A percentile compares a stretch with the other conserved stretches of the same genome.
Evolutionary conservation across 352 stramenopile genomes (phyloP).

Genomic region (Pythium coloratum): DNA sequence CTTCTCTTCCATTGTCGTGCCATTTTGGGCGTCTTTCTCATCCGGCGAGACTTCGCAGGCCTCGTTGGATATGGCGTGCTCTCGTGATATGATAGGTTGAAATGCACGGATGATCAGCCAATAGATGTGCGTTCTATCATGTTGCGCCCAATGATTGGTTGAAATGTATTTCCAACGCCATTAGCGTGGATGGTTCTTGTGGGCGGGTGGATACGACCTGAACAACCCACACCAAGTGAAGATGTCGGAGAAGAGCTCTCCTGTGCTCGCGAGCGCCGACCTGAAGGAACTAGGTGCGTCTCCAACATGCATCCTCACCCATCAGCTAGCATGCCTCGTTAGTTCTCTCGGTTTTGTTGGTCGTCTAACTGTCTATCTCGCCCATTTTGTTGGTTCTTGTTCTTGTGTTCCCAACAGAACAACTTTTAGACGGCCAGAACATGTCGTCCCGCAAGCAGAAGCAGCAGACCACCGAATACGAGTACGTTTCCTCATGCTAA

Average conservation of each 20-base stretch:
- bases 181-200: conserved; percentile 24
- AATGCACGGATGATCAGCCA: neutral
- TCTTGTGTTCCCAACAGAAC: neutral
- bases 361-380: neutral
- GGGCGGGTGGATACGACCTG: neutral
- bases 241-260: conserved; percentile 21
- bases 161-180: neutral
- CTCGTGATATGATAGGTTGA: neutral
- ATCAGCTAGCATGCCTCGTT: neutral
- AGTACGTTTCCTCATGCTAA: neutral
- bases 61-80: neutral
- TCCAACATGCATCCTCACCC: neutral
- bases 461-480: conserved; percentile 4
- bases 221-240: neutral
- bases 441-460: conserved; percentile 1
- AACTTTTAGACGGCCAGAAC: conserved; percentile 9
- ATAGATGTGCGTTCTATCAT: neutral
- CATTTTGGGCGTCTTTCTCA: neutral
- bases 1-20: neutral
- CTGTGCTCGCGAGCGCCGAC: conserved; percentile 21
- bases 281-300: conserved; percentile 20
- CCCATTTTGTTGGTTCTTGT: neutral
- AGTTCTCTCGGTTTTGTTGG: neutral
- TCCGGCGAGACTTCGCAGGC: too few species aligned
- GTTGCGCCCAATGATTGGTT: conserved; percentile 1